Conservation (phyloP, 2,329 filamentous ascomycete genomes). For the Cryphonectria japonica region DNA sequence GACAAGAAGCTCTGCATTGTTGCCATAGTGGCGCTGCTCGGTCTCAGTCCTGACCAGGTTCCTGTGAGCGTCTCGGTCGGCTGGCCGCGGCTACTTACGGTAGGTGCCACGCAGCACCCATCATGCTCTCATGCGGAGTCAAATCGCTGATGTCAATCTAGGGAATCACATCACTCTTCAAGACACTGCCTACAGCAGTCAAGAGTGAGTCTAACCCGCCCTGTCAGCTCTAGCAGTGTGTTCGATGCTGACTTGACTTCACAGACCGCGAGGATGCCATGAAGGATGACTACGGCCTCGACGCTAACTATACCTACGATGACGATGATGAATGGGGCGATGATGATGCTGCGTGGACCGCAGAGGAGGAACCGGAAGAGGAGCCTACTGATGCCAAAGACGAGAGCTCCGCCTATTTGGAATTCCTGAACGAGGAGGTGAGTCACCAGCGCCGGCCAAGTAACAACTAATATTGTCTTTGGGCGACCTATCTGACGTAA, state of each 20-base stretch:
- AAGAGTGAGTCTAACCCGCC: slow-evolving; percentile 64
- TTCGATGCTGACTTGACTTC: slow-evolving; percentile 33
- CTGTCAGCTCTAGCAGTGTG: background rate
- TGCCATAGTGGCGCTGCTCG: slow-evolving; percentile 85
- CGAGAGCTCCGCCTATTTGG: slow-evolving; percentile 91
- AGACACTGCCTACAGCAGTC: slow-evolving; percentile 82
- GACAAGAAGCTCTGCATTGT: slow-evolving; percentile 99
- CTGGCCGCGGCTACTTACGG: slow-evolving; percentile 84
- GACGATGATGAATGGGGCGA: slow-evolving; percentile 83
- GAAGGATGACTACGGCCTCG: slow-evolving; percentile 80
- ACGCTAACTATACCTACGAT: slow-evolving; percentile 65
- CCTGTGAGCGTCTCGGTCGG: slow-evolving; percentile 92
- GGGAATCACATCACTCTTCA: slow-evolving; percentile 89
- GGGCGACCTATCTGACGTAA: slow-evolving; percentile 31
- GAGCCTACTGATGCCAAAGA: slow-evolving; percentile 73
- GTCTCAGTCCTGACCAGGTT: slow-evolving; percentile 77
- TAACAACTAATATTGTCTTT: no score
- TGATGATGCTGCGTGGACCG: slow-evolving; percentile 80
- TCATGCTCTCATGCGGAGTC: background rate
- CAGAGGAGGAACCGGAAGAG: slow-evolving; percentile 72
- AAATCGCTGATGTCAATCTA: slow-evolving; percentile 30
- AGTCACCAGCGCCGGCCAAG: slow-evolving; percentile 33
- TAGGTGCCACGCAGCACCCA: slow-evolving; percentile 22
- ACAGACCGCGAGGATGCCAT: slow-evolving; percentile 87
- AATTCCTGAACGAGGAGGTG: slow-evolving; percentile 92